These are phyloP conservation scores for Coemansia javaensis DNA, from an alignment of 192 early-diverging fungal species.

Conservation along the genomic window DNA sequence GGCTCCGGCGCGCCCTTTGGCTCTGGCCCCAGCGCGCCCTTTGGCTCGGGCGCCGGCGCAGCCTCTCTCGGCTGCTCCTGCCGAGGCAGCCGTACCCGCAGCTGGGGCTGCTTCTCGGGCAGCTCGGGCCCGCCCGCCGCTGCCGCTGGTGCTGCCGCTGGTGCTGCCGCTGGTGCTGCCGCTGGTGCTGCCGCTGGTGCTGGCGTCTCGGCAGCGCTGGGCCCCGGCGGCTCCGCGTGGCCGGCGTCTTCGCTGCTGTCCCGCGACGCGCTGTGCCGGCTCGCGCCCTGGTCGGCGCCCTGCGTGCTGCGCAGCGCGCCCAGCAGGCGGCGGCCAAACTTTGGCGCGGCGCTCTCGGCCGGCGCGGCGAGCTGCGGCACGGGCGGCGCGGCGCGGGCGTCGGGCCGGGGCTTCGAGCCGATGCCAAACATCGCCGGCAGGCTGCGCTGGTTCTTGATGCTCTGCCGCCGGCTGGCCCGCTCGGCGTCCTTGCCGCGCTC, in stretches of 20 bases:
- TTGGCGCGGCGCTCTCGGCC: constrained; percentile 5
- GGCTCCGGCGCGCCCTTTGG: neutral
- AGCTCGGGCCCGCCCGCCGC: neutral
- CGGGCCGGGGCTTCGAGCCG: constrained; percentile 26
- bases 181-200: too few species aligned
- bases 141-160: too few species aligned
- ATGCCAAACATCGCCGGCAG: constrained; percentile 49
- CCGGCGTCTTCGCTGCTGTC: constrained; percentile 19
- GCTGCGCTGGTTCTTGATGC: constrained; percentile 49
- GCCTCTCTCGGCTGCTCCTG: too few species aligned
- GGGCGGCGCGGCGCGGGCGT: constrained; percentile 25
- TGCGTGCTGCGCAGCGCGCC: constrained; percentile 35
- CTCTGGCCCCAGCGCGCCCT: neutral
- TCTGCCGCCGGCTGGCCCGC: constrained; percentile 41
- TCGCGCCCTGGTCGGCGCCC: constrained; percentile 1
- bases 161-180: too few species aligned
- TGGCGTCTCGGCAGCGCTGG: neutral
- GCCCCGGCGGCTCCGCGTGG: neutral
- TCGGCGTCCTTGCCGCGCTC: constrained; percentile 20
- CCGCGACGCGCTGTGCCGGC: neutral
- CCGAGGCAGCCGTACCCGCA: too few species aligned
- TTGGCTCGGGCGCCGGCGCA: too few species aligned
- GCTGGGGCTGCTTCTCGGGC: neutral
- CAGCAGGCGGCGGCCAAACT: constrained; percentile 39
- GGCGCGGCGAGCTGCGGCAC: constrained; percentile 23